Conservation (phyloP, 129 eudicot genomes). For the Flaveria robusta region DNA sequence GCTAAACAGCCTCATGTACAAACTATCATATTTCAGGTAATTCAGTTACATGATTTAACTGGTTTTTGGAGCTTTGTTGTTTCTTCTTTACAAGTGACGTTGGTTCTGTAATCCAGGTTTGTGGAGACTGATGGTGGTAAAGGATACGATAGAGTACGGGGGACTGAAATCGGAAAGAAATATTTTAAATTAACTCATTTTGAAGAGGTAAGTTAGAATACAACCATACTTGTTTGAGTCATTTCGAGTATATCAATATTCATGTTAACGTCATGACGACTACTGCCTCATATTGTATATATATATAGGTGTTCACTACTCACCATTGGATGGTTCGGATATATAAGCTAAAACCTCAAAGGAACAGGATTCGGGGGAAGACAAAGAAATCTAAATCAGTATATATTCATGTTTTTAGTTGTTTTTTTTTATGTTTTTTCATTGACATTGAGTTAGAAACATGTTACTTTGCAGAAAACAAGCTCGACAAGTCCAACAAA, state of each 20-base stretch:
- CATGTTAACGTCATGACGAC: background rate
- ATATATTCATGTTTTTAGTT: slow-evolving; percentile 1
- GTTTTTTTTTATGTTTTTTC: background rate
- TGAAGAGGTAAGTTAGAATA: slow-evolving; percentile 63
- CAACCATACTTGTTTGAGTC: background rate
- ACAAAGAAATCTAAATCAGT: slow-evolving; percentile 80
- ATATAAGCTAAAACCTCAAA: slow-evolving; percentile 85
- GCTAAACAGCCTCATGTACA: slow-evolving; percentile 97
- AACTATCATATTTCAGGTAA: slow-evolving; percentile 90
- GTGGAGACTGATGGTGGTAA: slow-evolving; percentile 98
- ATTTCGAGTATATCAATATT: background rate
- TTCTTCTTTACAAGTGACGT: background rate
- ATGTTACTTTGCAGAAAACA: slow-evolving; percentile 53
- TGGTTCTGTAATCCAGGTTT: slow-evolving; percentile 49
- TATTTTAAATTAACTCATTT: slow-evolving; percentile 77
- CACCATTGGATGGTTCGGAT: slow-evolving; percentile 99
- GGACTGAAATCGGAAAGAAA: slow-evolving; percentile 95
- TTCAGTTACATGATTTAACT: background rate
- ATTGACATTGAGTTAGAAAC: background rate
- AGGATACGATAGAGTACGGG: slow-evolving; percentile 84
- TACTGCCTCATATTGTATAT: background rate
- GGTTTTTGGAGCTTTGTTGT: background rate
- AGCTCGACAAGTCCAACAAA: slow-evolving; percentile 43
- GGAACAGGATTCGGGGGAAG: slow-evolving; percentile 87
- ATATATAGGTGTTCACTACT: slow-evolving; percentile 82